Evolutionary conservation across 176 grass and related monocot species (phyloP).

Genomic region (Oryza punctata): DNA sequence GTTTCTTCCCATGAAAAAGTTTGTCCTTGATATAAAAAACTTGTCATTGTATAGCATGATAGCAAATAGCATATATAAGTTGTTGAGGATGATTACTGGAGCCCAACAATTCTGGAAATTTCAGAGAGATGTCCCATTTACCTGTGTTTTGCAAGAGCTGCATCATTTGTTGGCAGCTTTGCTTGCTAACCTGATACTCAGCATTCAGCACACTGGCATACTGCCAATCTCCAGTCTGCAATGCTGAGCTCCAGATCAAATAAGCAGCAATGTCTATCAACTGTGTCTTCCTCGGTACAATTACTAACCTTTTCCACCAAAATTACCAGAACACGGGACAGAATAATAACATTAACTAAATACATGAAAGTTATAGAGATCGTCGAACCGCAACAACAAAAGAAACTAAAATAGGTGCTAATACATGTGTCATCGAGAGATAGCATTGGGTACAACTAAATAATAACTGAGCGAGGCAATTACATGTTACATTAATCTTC

Average conservation of each 20-base stretch:
- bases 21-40: slow-evolving; percentile 14
- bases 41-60: slow-evolving; percentile 10
- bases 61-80: slow-evolving; percentile 5
- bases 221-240: not conserved
- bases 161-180: not conserved
- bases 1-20: not conserved
- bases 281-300: not conserved
- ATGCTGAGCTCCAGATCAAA: not conserved
- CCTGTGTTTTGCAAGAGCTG: not conserved
- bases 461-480: not conserved
- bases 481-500: not conserved
- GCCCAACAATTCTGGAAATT: slow-evolving; percentile 1
- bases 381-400: not conserved
- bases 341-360: slow-evolving; percentile 10
- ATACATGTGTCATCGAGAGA: not conserved
- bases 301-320: not conserved
- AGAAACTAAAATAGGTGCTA: not conserved
- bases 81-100: slow-evolving; percentile 15
- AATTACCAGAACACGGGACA: not conserved
- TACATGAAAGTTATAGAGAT: not conserved
- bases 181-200: not conserved
- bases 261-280: not conserved
- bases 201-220: not conserved
- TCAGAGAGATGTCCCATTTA: not conserved
- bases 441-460: slow-evolving; percentile 3